Percentiles rank a stretch among this genome's conserved stretches.
These are phyloP conservation scores for Leccinum pellstonianum DNA, from an alignment of 768 basidiomycete genomes.

Conservation along the genomic window DNA sequence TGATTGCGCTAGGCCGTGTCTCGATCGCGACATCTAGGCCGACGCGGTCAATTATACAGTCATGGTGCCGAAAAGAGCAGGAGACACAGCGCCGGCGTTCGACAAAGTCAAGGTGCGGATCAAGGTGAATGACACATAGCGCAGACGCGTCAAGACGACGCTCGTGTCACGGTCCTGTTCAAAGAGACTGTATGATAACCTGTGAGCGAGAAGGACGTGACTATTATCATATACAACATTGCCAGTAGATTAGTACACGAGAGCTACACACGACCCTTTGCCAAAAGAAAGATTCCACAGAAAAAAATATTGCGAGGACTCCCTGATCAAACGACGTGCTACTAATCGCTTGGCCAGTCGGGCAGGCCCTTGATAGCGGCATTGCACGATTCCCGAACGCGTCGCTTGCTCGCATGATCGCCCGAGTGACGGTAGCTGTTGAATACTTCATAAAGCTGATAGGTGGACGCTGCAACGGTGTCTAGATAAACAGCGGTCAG, in stretches of 20 bases:
- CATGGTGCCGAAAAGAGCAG: too few relatives aligned
- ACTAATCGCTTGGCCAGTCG: constrained; percentile 58
- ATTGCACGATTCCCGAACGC: constrained; percentile 78
- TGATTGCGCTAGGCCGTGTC: too few relatives aligned
- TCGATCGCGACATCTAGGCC: too few relatives aligned
- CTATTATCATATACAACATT: not conserved
- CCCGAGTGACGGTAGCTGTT: constrained; percentile 71
- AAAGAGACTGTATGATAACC: constrained; percentile 33
- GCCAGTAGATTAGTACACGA: constrained; percentile 9
- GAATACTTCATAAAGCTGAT: constrained; percentile 77
- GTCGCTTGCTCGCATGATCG: constrained; percentile 67
- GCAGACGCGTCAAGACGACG: constrained; percentile 86
- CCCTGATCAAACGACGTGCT: constrained; percentile 1
- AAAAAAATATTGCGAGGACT: not conserved
- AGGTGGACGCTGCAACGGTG: constrained; percentile 63
- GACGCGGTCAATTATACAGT: too few relatives aligned
- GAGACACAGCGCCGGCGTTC: constrained; percentile 51
- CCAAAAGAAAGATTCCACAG: not conserved
- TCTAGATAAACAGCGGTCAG: constrained; percentile 13
- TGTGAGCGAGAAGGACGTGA: not conserved
- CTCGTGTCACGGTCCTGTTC: constrained; percentile 68
- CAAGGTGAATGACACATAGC: constrained; percentile 86
- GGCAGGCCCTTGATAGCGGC: constrained; percentile 71
- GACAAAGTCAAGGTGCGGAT: constrained; percentile 92
- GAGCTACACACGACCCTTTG: constrained; percentile 2